Evolutionary conservation across 2,329 filamentous ascomycete genomes (phyloP).

Genomic region (Juglanconis oblonga): DNA sequence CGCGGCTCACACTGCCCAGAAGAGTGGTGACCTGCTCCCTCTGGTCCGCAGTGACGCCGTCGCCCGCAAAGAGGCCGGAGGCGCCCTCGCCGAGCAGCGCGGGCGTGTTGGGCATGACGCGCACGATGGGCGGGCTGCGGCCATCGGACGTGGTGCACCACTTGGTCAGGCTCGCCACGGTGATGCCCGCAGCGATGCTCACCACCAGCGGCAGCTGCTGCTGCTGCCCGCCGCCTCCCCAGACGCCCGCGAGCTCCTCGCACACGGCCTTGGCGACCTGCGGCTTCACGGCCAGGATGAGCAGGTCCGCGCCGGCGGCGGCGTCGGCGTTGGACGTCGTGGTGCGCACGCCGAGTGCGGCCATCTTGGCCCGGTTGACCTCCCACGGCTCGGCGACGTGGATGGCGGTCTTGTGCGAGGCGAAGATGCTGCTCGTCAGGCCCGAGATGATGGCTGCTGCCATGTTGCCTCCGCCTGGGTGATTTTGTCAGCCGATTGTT

Average conservation of each 20-base stretch:
- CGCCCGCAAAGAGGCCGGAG: constrained; percentile 43
- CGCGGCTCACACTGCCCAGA: constrained; percentile 44
- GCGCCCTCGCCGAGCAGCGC: constrained; percentile 49
- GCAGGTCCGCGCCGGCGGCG: constrained; percentile 39
- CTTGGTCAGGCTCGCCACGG: constrained; percentile 38
- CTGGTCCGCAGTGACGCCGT: constrained; percentile 39
- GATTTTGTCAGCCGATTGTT: not conserved
- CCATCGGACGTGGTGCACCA: constrained; percentile 40
- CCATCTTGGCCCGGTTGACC: constrained; percentile 49
- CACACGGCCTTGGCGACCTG: constrained; percentile 47
- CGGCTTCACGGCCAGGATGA: constrained; percentile 51
- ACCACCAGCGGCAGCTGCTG: constrained; percentile 39
- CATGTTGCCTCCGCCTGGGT: constrained; percentile 48
- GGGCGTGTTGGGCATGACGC: constrained; percentile 53
- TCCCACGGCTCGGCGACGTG: constrained; percentile 50
- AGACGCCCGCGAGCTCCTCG: constrained; percentile 42
- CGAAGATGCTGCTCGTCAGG: constrained; percentile 40
- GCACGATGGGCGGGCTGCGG: constrained; percentile 41
- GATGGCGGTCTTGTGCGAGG: constrained; percentile 37
- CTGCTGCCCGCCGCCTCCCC: constrained; percentile 20
- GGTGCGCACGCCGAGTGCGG: constrained; percentile 41
- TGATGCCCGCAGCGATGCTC: constrained; percentile 49
- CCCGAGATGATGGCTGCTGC: constrained; percentile 50
- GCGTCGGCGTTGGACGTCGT: constrained; percentile 46
- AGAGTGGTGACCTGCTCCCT: constrained; percentile 40